Conservation (phyloP, 1,284 basidiomycete genomes). For the Pholiota adiposa region DNA sequence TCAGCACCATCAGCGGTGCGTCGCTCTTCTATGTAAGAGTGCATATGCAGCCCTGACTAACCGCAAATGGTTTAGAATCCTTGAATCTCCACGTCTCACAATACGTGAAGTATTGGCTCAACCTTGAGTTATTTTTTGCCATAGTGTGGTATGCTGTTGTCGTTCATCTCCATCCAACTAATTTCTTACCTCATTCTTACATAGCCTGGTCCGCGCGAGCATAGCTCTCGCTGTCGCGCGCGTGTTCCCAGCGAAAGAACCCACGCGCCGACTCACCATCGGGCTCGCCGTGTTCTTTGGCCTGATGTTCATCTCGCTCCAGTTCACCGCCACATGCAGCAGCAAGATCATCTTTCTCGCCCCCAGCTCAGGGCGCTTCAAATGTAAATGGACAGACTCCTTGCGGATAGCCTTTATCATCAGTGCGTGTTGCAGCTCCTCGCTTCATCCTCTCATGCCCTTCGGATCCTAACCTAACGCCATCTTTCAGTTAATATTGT, state of each 20-base stretch:
- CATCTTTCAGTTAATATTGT: constrained; percentile 13
- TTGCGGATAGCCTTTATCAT: background rate
- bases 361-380: background rate
- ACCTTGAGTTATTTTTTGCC: constrained; percentile 12
- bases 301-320: constrained; percentile 4
- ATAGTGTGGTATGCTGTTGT: constrained; percentile 10
- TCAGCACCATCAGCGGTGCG: background rate
- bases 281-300: constrained; percentile 11
- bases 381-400: background rate
- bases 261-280: constrained; percentile 12
- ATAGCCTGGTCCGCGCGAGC: constrained; percentile 17
- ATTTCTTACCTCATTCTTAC: too few species aligned
- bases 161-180: too few species aligned
- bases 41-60: background rate
- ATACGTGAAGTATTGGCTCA: constrained; percentile 11
- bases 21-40: too few species aligned
- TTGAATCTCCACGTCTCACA: background rate
- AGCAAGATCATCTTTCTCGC: background rate
- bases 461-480: too few species aligned
- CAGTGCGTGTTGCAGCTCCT: background rate
- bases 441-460: background rate
- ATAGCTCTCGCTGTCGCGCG: constrained; percentile 18
- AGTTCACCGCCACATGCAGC: constrained; percentile 6
- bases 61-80: background rate
- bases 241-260: constrained; percentile 11